Evolutionary conservation across 495 filamentous ascomycete species (phyloP).

Genomic region (Chaetomidium leptoderma): DNA sequence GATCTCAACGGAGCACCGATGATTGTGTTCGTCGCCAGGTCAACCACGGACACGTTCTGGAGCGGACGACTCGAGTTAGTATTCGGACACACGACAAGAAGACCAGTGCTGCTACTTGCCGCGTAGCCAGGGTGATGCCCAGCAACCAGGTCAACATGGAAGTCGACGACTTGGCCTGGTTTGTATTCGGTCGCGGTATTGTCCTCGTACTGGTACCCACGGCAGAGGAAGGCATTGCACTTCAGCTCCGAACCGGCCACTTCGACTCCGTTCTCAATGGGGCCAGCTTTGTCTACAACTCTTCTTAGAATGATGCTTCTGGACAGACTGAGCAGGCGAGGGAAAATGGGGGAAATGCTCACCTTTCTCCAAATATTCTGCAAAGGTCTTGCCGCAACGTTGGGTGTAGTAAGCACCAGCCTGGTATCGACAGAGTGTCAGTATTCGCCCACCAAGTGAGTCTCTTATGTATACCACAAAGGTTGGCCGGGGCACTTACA

Average conservation of each 20-base stretch:
- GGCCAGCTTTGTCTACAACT: neutral
- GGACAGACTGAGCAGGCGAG: neutral
- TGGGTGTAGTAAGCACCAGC: neutral
- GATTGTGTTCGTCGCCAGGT: neutral
- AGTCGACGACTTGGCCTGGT: slow-evolving; percentile 2
- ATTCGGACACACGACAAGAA: neutral
- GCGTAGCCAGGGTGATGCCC: slow-evolving; percentile 1
- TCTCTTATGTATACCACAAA: neutral
- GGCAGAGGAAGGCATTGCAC: slow-evolving; percentile 1
- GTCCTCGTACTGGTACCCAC: slow-evolving; percentile 5
- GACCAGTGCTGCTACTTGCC: neutral
- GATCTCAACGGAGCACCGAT: neutral
- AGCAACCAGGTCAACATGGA: neutral
- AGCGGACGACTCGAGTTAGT: neutral
- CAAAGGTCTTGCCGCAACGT: neutral
- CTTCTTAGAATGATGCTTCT: neutral
- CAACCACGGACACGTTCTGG: neutral
- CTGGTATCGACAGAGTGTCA: neutral
- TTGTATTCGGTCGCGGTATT: neutral
- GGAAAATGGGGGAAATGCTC: neutral
- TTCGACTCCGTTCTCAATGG: neutral
- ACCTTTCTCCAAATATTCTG: neutral
- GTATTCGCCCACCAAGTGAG: neutral
- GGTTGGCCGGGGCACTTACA: neutral
- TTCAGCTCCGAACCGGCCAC: neutral